phyloP scores from a whole-genome alignment of 2,329 filamentous ascomycete species.

The Arthrobotrys entomopaga region DNA sequence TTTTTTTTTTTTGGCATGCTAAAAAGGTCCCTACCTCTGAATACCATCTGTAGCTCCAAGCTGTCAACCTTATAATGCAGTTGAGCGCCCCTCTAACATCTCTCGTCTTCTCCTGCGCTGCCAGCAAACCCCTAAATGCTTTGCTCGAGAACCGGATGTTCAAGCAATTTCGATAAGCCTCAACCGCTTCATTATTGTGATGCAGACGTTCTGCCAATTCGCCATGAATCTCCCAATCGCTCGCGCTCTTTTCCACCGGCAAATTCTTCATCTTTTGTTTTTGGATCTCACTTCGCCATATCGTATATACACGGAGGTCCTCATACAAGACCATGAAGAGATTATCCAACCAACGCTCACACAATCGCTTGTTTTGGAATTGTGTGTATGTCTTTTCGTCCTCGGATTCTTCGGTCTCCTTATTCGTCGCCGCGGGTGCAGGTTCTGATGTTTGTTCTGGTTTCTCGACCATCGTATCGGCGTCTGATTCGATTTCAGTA shows the following conservation, averaged over 20 bases:
- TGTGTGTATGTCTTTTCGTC: constrained; percentile 77
- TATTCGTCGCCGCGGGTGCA: constrained; percentile 68
- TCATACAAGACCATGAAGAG: constrained; percentile 98
- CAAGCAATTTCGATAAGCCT: constrained; percentile 90
- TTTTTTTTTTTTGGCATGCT: background rate
- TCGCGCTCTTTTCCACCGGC: constrained; percentile 94
- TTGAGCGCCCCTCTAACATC: constrained; percentile 83
- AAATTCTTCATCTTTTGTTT: constrained; percentile 93
- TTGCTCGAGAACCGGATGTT: constrained; percentile 91
- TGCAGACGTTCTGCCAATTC: constrained; percentile 92
- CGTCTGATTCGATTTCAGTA: constrained; percentile 57
- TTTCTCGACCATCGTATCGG: constrained; percentile 72
- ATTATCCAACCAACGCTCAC: constrained; percentile 97
- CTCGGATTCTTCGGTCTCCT: constrained; percentile 62
- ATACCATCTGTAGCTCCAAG: constrained; percentile 99
- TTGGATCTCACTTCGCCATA: constrained; percentile 98
- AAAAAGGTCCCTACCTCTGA: constrained; percentile 73
- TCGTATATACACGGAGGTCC: constrained; percentile 96
- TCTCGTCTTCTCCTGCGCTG: constrained; percentile 78
- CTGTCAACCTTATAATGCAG: constrained; percentile 88
- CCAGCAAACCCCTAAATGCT: constrained; percentile 84
- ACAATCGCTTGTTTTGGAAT: constrained; percentile 96
- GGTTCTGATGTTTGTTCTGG: constrained; percentile 82
- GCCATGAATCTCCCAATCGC: constrained; percentile 98
- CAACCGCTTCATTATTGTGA: constrained; percentile 86